Evolutionary conservation across 148 eudicot genomes (phyloP), one percentile per base, ranked within the genome.

Genomic region (Cornus kousa): DNA sequence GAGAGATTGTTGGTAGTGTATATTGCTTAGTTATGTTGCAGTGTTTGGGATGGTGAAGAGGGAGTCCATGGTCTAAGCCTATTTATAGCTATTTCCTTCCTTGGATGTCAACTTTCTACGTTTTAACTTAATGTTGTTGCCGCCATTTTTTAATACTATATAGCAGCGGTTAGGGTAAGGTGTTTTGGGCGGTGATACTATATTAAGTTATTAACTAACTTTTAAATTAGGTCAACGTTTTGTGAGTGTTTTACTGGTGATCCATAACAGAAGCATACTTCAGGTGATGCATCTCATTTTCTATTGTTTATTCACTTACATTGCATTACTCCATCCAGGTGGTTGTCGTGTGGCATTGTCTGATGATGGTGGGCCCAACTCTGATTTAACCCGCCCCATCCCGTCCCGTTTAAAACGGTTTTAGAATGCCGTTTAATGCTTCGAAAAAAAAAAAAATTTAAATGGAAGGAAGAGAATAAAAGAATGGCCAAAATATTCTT

Each of bases 201-300:
- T 55, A 74, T 31, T 22, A 78, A 60, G 5, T 59, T 55, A 74
- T 31, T 22, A 78, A 60, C 9, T 59, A 23, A 79, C 7, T 28
- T 19, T 0, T 7, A 62, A 62, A 62, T 2, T 1, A 62, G 68
- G 82, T 79, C 82, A 79, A 79, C 17, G 74, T 53, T 33, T 77
- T 13, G 50, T 9, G 31, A 59, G n/a, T 0, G 65, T 37, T 33
- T 7, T 71, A 70, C 23, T 64, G 48, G 48, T 43, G 12, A 37
- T 67, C 80, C 83, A 71, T 67, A 71, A 66, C 67, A 67, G 20
- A 81, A 77, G 69, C 76, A 55, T 53, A 31, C 67, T 60, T 24
- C 23, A 55, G 39, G 37, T 55, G 39, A 59, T 37, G 28, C 68
- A 31, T 62, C 66, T 17, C 23, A 20, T 7, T 57, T 0, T 17